Evolutionary conservation across 768 basidiomycete species (phyloP).

Genomic region (Mycena alexandri): DNA sequence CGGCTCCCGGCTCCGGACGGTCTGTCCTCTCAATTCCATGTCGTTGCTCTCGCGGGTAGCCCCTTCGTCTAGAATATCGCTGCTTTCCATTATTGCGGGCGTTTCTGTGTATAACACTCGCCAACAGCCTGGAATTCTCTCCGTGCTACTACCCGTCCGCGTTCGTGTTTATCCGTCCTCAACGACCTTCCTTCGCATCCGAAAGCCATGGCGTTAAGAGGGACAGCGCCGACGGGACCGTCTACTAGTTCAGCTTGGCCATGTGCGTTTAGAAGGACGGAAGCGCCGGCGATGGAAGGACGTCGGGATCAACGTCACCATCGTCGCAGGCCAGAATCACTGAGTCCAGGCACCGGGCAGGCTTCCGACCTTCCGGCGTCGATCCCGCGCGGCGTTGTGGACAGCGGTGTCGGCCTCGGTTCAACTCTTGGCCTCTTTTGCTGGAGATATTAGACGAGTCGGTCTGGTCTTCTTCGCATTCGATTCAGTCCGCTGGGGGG

Average conservation of each 20-base stretch:
- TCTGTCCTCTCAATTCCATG: too few species aligned
- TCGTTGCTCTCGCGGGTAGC: too few species aligned
- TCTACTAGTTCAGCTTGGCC: constrained; percentile 86
- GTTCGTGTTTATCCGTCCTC: neutral
- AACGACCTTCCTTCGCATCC: constrained; percentile 48
- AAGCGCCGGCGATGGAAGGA: constrained; percentile 20
- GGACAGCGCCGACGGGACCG: constrained; percentile 97
- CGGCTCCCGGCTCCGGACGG: too few species aligned
- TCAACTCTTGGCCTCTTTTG: neutral
- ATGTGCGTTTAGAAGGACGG: constrained; percentile 90
- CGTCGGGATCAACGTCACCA: constrained; percentile 33
- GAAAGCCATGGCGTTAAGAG: constrained; percentile 86
- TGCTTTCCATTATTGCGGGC: too few species aligned
- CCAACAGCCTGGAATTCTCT: too few species aligned
- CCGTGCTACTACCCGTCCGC: too few species aligned
- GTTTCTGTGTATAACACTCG: too few species aligned
- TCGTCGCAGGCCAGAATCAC: constrained; percentile 13
- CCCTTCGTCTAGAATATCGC: too few species aligned
- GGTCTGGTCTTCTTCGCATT: constrained; percentile 90
- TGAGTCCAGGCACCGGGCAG: constrained; percentile 7
- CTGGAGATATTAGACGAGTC: constrained; percentile 80
- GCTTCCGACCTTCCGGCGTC: constrained; percentile 41
- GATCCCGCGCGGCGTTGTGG: constrained; percentile 79
- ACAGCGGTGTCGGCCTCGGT: neutral
- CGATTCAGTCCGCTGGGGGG: constrained; percentile 78